Conservation (phyloP, 495 filamentous ascomycete genomes). For the Penicillium roqueforti region DNA sequence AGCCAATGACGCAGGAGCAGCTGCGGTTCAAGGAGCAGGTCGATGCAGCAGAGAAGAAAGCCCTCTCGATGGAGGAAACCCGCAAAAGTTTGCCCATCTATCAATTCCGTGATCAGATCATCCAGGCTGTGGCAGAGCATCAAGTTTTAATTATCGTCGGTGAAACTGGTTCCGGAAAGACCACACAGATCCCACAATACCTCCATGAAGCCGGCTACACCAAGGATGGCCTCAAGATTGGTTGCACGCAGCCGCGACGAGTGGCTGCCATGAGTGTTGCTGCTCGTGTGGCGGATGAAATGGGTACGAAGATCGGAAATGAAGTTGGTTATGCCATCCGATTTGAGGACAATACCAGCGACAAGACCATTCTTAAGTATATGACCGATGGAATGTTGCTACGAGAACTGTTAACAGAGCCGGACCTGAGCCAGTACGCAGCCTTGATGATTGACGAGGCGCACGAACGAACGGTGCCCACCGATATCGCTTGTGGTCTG, state of each 20-base stretch:
- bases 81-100: slow-evolving; percentile 90
- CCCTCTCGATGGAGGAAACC: slow-evolving; percentile 81
- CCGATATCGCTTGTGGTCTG: slow-evolving; percentile 86
- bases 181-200: slow-evolving; percentile 85
- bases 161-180: slow-evolving; percentile 86
- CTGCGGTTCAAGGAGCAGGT: slow-evolving; percentile 71
- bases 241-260: slow-evolving; percentile 76
- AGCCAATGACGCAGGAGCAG: slow-evolving; percentile 73
- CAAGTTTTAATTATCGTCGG: slow-evolving; percentile 86
- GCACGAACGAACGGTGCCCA: slow-evolving; percentile 87
- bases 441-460: slow-evolving; percentile 97
- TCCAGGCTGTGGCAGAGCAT: slow-evolving; percentile 70
- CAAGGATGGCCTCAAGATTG: slow-evolving; percentile 56
- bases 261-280: slow-evolving; percentile 97
- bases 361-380: slow-evolving; percentile 92
- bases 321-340: slow-evolving; percentile 95
- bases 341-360: slow-evolving; percentile 89
- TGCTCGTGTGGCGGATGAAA: slow-evolving; percentile 88
- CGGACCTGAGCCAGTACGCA: slow-evolving; percentile 78
- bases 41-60: slow-evolving; percentile 82
- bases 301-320: slow-evolving; percentile 84
- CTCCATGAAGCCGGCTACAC: slow-evolving; percentile 87
- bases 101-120: slow-evolving; percentile 69
- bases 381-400: slow-evolving; percentile 99
- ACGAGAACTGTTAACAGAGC: slow-evolving; percentile 86